Evolutionary conservation across 305 asterid species (phyloP).

Genomic region (Withania somnifera): DNA sequence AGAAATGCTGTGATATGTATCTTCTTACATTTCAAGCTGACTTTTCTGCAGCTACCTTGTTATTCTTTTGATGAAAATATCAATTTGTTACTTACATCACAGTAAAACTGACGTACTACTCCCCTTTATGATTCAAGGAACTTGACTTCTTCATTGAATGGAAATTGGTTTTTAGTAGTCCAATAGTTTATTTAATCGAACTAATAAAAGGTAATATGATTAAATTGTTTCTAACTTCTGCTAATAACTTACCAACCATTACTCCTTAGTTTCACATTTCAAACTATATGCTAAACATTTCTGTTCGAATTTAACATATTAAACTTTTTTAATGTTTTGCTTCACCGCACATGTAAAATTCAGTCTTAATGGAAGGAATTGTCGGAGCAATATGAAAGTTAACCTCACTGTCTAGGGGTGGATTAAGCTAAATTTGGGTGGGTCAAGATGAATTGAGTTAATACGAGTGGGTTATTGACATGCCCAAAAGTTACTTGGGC

Average conservation of each 20-base stretch:
- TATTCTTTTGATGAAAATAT: background rate
- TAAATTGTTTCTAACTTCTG: background rate
- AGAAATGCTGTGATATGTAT: background rate
- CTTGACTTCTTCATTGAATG: background rate
- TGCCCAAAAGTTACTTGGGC: too few species aligned
- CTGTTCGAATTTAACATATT: background rate
- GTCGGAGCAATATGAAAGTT: background rate
- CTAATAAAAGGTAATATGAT: background rate
- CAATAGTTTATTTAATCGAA: background rate
- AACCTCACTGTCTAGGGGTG: too few species aligned
- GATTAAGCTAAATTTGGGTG: too few species aligned
- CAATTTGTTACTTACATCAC: background rate
- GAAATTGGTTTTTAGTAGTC: background rate
- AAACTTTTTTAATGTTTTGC: background rate
- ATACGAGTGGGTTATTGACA: too few species aligned
- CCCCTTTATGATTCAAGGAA: background rate
- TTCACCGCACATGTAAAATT: background rate
- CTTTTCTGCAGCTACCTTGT: background rate
- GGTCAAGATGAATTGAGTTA: too few species aligned
- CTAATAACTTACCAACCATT: background rate
- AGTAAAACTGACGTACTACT: background rate
- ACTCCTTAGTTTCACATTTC: background rate
- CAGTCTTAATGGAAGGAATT: background rate
- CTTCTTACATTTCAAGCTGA: background rate
- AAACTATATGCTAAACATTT: background rate